phyloP scores from a whole-genome alignment of 176 grass and related monocot genomes.

The Ananas comosus region DNA sequence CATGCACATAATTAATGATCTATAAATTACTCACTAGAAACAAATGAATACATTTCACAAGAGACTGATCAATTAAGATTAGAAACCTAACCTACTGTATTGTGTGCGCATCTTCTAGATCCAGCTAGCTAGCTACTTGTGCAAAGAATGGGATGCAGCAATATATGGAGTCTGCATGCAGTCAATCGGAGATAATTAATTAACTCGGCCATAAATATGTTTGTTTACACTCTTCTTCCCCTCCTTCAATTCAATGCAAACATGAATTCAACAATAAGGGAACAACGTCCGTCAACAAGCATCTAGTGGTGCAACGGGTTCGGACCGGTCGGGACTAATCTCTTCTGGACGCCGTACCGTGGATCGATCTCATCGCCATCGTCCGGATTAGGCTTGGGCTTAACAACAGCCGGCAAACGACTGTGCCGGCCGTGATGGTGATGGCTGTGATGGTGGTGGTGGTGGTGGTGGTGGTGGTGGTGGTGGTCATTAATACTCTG shows the following conservation, averaged over 20 bases:
- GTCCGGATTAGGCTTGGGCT: conserved; percentile 7
- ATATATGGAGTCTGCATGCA: background rate
- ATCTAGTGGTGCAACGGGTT: conserved; percentile 71
- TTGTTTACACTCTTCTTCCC: too few species aligned
- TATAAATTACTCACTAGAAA: too few species aligned
- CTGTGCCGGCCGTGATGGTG: conserved; percentile 11
- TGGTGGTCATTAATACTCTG: background rate
- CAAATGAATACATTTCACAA: too few species aligned
- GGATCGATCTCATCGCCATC: conserved; percentile 37
- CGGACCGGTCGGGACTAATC: conserved; percentile 55
- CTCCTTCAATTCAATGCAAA: background rate
- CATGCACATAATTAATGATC: too few species aligned
- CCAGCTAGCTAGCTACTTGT: background rate
- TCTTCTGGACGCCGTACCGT: conserved; percentile 54
- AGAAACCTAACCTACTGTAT: background rate
- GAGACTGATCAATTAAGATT: background rate
- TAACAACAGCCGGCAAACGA: conserved; percentile 12
- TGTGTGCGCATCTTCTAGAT: background rate
- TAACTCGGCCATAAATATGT: too few species aligned
- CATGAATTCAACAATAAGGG: background rate
- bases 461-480: conserved; percentile 8
- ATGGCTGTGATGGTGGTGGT: background rate
- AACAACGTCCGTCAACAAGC: too few species aligned
- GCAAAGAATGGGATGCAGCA: background rate
- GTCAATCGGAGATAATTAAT: background rate